Evolutionary conservation across 2,329 filamentous ascomycete genomes (phyloP).

Genomic region (Plenodomus lindquistii): DNA sequence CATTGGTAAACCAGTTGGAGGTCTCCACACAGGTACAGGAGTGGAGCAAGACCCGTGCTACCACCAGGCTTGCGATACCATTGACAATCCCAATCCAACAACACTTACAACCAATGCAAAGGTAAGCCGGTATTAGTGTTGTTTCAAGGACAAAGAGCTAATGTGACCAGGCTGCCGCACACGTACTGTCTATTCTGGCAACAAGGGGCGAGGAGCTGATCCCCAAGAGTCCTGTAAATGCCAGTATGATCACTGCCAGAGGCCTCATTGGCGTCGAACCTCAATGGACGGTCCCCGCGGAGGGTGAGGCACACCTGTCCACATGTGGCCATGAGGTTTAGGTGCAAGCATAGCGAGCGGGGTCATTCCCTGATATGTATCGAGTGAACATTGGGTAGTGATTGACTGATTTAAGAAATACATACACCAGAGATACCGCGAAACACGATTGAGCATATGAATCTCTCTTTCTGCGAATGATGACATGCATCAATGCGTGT

Average conservation of each 20-base stretch:
- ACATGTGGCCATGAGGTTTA: slow-evolving; percentile 40
- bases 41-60: slow-evolving; percentile 47
- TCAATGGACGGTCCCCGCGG: slow-evolving; percentile 32
- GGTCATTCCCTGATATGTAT: too few relatives aligned
- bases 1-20: slow-evolving; percentile 46
- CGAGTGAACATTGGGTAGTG: too few relatives aligned
- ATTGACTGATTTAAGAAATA: too few relatives aligned
- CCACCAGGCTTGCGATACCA: slow-evolving; percentile 45
- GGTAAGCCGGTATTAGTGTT: slow-evolving; percentile 19
- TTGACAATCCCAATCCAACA: slow-evolving; percentile 43
- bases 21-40: slow-evolving; percentile 47
- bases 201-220: slow-evolving; percentile 38
- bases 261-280: slow-evolving; percentile 35
- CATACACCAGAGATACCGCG: too few relatives aligned
- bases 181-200: slow-evolving; percentile 40
- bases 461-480: too few relatives aligned
- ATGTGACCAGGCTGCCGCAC: slow-evolving; percentile 34
- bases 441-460: too few relatives aligned
- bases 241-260: slow-evolving; percentile 32
- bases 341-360: too few relatives aligned
- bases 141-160: slow-evolving; percentile 2
- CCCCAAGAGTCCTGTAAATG: slow-evolving; percentile 39
- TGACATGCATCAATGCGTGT: too few relatives aligned
- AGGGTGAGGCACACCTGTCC: slow-evolving; percentile 34
- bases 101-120: slow-evolving; percentile 45